These are phyloP conservation scores for Solanum gandarillasii DNA, from an alignment of 257 asterid species.

Conservation along the genomic window DNA sequence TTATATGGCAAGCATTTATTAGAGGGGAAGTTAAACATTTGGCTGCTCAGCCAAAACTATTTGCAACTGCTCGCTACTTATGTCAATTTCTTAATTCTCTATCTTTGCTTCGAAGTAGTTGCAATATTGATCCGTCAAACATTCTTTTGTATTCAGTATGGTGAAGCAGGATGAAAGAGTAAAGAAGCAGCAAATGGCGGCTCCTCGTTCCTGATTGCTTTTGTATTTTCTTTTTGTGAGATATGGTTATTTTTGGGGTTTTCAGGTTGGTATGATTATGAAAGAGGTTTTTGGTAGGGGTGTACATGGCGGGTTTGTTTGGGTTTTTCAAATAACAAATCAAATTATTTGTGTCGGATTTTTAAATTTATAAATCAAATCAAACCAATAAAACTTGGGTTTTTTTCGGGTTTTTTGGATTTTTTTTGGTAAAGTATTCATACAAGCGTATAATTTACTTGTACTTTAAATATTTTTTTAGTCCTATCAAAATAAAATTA, in stretches of 20 bases:
- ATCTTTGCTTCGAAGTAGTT: background rate
- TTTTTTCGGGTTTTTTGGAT: no score
- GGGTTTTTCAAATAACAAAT: no score
- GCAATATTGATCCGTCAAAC: background rate
- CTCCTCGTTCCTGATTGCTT: slow-evolving; percentile 62
- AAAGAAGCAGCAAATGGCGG: slow-evolving; percentile 97
- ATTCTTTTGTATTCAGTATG: slow-evolving; percentile 48
- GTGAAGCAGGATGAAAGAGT: slow-evolving; percentile 74
- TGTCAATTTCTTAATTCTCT: background rate
- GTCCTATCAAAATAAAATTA: no score
- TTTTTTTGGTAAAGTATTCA: no score
- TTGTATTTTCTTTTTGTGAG: background rate
- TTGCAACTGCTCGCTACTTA: background rate
- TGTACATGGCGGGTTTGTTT: no score
- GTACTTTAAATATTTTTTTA: no score
- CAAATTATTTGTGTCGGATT: no score
- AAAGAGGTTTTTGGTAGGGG: background rate
- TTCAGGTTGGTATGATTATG: background rate
- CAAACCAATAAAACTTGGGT: no score
- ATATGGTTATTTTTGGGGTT: background rate
- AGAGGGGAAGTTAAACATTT: background rate
- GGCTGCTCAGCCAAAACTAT: background rate
- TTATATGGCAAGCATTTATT: background rate
- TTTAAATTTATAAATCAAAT: no score
- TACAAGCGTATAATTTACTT: no score